A percentile compares a stretch with the other conserved stretches of the same genome.
Evolutionary conservation across 1,284 basidiomycete genomes (phyloP).

Genomic region (Pyrrhoderma lamaoense): DNA sequence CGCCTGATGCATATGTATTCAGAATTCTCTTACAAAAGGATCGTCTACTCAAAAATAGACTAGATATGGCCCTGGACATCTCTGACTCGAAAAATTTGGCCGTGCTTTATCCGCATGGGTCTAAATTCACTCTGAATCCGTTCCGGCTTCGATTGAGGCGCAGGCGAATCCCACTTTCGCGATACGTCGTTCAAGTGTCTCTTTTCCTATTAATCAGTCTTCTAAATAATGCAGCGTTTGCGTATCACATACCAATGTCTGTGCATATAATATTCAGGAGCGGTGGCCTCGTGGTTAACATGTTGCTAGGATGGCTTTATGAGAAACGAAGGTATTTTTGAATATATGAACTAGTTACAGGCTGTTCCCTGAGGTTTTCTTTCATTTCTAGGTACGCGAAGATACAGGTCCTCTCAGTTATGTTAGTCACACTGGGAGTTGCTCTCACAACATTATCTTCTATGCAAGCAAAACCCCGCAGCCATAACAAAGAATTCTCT

Average conservation of each 20-base stretch:
- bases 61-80: slow-evolving; percentile 14
- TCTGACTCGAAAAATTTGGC: slow-evolving; percentile 1
- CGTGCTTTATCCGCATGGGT: slow-evolving; percentile 10
- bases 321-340: slow-evolving; percentile 46
- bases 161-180: slow-evolving; percentile 62
- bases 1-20: slow-evolving; percentile 2
- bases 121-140: slow-evolving; percentile 20
- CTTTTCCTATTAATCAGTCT: slow-evolving; percentile 79
- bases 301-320: slow-evolving; percentile 66
- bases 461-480: slow-evolving; percentile 32
- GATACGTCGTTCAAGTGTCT: slow-evolving; percentile 77
- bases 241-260: slow-evolving; percentile 79
- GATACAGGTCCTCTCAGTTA: slow-evolving; percentile 64
- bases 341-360: background rate
- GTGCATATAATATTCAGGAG: slow-evolving; percentile 94
- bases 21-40: slow-evolving; percentile 7
- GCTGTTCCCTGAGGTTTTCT: background rate
- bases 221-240: slow-evolving; percentile 89
- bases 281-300: slow-evolving; percentile 79
- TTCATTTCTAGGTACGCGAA: slow-evolving; percentile 52
- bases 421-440: slow-evolving; percentile 78
- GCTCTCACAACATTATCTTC: slow-evolving; percentile 79
- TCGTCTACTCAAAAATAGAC: background rate
- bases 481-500: slow-evolving; percentile 15
- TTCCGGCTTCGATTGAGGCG: slow-evolving; percentile 40